phyloP scores from a whole-genome alignment of 345 rosid genomes.

The Corchorus olitorius region DNA sequence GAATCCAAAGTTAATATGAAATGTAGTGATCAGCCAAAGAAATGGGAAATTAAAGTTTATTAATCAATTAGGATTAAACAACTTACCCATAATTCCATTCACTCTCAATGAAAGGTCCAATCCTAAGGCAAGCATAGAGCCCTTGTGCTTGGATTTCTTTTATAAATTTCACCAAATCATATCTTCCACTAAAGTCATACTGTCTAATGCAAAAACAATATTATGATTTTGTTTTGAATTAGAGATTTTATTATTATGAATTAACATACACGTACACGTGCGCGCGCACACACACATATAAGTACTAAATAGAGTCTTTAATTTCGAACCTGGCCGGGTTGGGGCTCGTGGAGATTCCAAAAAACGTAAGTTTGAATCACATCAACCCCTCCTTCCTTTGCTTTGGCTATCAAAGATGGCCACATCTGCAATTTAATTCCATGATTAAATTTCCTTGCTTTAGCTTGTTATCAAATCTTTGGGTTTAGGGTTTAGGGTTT shows the following conservation, averaged over 20 bases:
- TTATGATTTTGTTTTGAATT: neutral
- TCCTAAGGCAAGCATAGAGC: conserved; percentile 74
- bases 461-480: too few species aligned
- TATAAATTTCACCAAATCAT: conserved; percentile 71
- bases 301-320: too few species aligned
- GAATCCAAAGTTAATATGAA: neutral
- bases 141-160: conserved; percentile 80
- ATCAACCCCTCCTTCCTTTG: conserved; percentile 87
- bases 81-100: conserved; percentile 91
- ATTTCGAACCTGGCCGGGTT: conserved; percentile 63
- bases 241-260: neutral
- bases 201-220: conserved; percentile 22
- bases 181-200: conserved; percentile 86
- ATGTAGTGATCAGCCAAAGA: neutral
- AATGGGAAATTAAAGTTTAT: neutral
- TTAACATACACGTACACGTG: neutral
- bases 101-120: conserved; percentile 83
- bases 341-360: conserved; percentile 92
- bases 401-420: conserved; percentile 77
- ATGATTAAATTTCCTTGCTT: too few species aligned
- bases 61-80: neutral
- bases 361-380: conserved; percentile 94
- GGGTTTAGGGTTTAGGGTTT: too few species aligned
- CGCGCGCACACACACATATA: neutral
- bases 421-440: conserved; percentile 64